phyloP scores from a whole-genome alignment of 257 asterid genomes.

The Petrea volubilis region DNA sequence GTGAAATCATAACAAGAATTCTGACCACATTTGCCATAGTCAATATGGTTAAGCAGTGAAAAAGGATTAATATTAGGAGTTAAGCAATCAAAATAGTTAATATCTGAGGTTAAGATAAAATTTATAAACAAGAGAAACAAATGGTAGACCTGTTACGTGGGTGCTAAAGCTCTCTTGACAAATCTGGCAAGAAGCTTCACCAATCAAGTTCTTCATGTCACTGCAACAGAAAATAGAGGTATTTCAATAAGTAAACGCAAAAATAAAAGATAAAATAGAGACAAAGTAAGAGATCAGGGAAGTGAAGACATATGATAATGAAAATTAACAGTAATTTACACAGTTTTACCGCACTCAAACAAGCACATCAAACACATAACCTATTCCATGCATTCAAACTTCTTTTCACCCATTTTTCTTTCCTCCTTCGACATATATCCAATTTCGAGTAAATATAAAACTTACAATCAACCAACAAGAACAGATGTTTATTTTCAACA shows the following conservation, averaged over 20 bases:
- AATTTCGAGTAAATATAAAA: not conserved
- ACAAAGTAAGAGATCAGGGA: not conserved
- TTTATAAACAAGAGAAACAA: not conserved
- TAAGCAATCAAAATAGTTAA: not conserved
- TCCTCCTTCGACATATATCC: not conserved
- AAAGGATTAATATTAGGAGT: too few relatives aligned
- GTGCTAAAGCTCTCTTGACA: constrained; percentile 97
- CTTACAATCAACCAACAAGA: not conserved
- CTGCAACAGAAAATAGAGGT: constrained; percentile 41
- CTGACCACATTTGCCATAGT: not conserved
- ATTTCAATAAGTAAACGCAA: not conserved
- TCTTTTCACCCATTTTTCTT: not conserved
- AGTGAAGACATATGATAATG: not conserved
- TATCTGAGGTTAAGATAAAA: too few relatives aligned
- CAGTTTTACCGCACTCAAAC: not conserved
- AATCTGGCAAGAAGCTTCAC: constrained; percentile 76
- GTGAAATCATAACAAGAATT: not conserved
- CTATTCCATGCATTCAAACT: not conserved
- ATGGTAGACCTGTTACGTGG: constrained; percentile 50
- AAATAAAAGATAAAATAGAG: not conserved
- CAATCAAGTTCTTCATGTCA: constrained; percentile 83
- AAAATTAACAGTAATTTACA: not conserved
- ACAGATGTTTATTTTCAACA: not conserved
- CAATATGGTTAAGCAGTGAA: too few relatives aligned
- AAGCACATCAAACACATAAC: not conserved